phyloP scores from a whole-genome alignment of 345 rosid genomes.

The Passiflora organensis region DNA sequence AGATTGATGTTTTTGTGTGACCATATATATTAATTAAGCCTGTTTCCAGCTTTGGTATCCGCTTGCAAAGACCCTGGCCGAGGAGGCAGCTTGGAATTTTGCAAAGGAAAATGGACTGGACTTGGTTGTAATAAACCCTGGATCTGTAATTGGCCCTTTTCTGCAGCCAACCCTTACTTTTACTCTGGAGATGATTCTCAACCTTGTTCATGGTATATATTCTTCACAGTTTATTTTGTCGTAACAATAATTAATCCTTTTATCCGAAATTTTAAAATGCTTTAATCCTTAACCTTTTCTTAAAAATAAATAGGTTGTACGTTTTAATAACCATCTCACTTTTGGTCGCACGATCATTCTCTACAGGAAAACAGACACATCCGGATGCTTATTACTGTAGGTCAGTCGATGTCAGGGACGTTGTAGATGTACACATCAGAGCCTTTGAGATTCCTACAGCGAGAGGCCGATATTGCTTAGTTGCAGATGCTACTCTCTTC shows the following conservation, averaged over 20 bases:
- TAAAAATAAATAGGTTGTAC: too few species aligned
- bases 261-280: too few species aligned
- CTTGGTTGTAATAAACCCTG: constrained; percentile 9
- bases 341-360: too few species aligned
- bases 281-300: too few species aligned
- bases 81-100: constrained; percentile 17
- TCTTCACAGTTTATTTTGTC: too few species aligned
- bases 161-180: constrained; percentile 15
- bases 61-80: constrained; percentile 12
- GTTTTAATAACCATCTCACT: too few species aligned
- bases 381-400: constrained; percentile 1
- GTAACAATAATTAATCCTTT: too few species aligned
- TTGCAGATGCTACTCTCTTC: not conserved
- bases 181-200: not conserved
- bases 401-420: constrained; percentile 7
- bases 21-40: too few species aligned
- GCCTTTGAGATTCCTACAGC: constrained; percentile 13
- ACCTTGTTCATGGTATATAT: constrained; percentile 3
- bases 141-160: constrained; percentile 12
- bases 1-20: too few species aligned
- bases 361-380: not conserved
- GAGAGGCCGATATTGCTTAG: constrained; percentile 11
- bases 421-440: constrained; percentile 7
- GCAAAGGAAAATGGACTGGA: constrained; percentile 16
- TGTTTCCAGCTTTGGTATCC: constrained; percentile 12